Evolutionary conservation across 305 asterid genomes (phyloP), one percentile per base, ranked within the genome.

Genomic region (Solanum hybrid): DNA sequence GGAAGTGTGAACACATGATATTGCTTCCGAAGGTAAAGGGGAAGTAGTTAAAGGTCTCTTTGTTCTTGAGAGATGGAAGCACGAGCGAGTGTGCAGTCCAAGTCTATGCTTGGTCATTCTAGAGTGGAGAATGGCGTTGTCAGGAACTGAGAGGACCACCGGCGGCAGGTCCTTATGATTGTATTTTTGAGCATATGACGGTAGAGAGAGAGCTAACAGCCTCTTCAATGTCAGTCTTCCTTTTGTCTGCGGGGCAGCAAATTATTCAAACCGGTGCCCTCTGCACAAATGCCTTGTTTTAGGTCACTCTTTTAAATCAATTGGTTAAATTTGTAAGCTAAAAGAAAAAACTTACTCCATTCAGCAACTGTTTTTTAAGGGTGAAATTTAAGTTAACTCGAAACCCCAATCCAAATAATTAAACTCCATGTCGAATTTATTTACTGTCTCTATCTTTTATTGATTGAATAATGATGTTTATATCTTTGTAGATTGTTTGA

Each of bases 1-100:
- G 90, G 91, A 36, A 71, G 89, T 19, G 36, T 91, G 87, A 38
- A 91, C 51, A 73, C 85, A 79, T 60, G 87, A 80, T 22, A 88
- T 85, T 32, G 90, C 89, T 90, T 92, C 94, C 13, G 91, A 27
- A 37, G 94, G 94, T 87, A 94, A 87, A 80, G 95, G 92, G 90
- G 91, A 93, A 88, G 93, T 88, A 66, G 91, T 88, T 71, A 92
- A 94, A 31, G 66, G 88, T 88, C 87, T 84, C 31, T 31, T 84
- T 19, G 73, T 42, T 78, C 56, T 80, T 29, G 27, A 75, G 51
- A 85, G 51, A 86, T 72, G 85, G 87, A 78, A 79, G 37, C 76
- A 84, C 73, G 60, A 6, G 2, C 42, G 15, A 80, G 11, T 26
- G 36, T 40, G 86, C 13, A 38, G 66, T 13, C 66, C 86, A 87